Base-by-base conservation (phyloP, 1,139 yeast species). In the Suhomyces yuchorum region DNA sequence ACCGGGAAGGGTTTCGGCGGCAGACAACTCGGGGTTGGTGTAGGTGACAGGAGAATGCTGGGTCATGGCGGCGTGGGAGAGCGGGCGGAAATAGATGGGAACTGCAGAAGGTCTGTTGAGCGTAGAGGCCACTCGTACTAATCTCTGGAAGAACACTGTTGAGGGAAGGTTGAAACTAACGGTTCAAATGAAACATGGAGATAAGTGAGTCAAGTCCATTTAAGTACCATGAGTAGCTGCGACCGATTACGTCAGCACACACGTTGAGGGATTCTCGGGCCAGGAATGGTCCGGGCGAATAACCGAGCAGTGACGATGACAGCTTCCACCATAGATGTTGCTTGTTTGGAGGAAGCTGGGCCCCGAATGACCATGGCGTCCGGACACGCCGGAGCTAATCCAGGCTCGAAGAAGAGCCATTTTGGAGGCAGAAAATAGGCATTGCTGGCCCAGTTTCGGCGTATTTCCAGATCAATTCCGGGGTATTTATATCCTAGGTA, bases 1-100 rank as follows among this genome's bases (percentile, higher is more conserved):
- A 23, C 79, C 77, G 2, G 71, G 68, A 37, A 53, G 57, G 28
- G 40, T 43, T 49, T 48, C 51, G 9, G 39, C 7, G n/a, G 38
- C 30, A 37, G 38, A 28, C 38, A 58, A 44, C 46, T 58, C 61
- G 4, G 62, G 62, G 49, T 58, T 58, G 32, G 37, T 48, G 46
- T 58, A 57, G 8, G 40, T 47, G 36, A 57, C 48, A 4, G 43
- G 40, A 8, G 47, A 30, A 14, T 17, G 36, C 9, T 22, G 43
- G 15, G 43, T 40, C 44, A 40, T 40, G 7, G 33, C 26, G n/a
- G 36, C 9, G 3, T n/a, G 11, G 23, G 37, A 30, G 7, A 20
- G 23, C 8, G 19, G 26, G 15, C 18, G 37, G 12, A n/a, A 15
- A 22, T 8, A 14, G 8, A 9, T 36, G 17, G 30, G 18, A 8